Conservation (phyloP, 805 yeast species). For the Cyberlindnera lachancei region DNA sequence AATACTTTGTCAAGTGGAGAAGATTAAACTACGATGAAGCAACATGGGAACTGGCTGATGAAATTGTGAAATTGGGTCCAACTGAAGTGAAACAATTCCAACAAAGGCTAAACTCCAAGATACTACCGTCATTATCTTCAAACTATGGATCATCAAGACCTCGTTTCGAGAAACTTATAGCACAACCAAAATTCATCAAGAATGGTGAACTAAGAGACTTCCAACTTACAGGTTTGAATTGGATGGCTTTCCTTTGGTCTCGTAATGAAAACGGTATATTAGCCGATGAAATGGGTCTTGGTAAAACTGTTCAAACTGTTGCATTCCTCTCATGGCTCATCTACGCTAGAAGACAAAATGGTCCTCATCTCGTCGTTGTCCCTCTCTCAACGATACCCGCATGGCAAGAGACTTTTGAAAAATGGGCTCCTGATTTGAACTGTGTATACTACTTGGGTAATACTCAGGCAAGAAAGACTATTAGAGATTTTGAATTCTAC, state of each 20-base stretch:
- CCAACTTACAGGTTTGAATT: constrained; percentile 94
- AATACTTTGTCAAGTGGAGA: constrained; percentile 90
- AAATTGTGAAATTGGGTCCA: constrained; percentile 79
- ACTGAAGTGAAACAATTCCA: constrained; percentile 78
- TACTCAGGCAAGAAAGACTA: constrained; percentile 71
- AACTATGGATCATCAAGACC: constrained; percentile 74
- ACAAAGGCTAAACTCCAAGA: constrained; percentile 72
- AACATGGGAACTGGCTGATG: constrained; percentile 93
- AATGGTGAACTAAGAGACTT: constrained; percentile 92
- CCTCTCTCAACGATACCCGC: constrained; percentile 96
- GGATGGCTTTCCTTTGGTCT: constrained; percentile 99
- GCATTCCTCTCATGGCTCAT: constrained; percentile 91
- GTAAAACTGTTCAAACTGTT: constrained; percentile 96
- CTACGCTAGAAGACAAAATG: constrained; percentile 92
- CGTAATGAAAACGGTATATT: constrained; percentile 94
- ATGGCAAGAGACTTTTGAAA: constrained; percentile 98
- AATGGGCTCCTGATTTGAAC: constrained; percentile 95
- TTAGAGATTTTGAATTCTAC: constrained; percentile 82
- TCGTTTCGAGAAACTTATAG: constrained; percentile 73
- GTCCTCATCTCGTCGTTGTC: constrained; percentile 94
- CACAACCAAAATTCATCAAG: constrained; percentile 85
- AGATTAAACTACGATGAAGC: constrained; percentile 90
- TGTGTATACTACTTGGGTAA: constrained; percentile 92
- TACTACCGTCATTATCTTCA: constrained; percentile 74
- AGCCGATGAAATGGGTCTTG: constrained; percentile 99